A percentile compares a stretch with the other conserved stretches of the same genome.
Evolutionary conservation across 2,329 filamentous ascomycete genomes (phyloP).

Genomic region (Hypoxylon sp.): DNA sequence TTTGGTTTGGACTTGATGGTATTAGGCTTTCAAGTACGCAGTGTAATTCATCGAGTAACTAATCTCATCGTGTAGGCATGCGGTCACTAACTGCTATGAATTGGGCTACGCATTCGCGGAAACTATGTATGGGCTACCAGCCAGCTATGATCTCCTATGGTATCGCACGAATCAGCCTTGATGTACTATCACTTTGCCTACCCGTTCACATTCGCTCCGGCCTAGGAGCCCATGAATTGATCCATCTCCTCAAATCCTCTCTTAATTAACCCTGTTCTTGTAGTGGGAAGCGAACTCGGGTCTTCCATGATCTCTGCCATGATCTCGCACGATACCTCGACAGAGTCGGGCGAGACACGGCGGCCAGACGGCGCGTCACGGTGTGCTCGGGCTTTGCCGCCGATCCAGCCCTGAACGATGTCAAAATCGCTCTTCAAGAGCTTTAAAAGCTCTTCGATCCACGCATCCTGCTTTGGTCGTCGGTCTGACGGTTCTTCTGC

Average conservation of each 20-base stretch:
- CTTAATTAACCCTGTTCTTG: neutral
- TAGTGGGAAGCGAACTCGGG: conserved; percentile 14
- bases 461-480: conserved; percentile 24
- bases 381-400: conserved; percentile 11
- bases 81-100: neutral
- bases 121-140: neutral
- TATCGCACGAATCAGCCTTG: neutral
- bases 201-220: neutral
- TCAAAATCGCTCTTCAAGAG: neutral
- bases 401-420: conserved; percentile 22
- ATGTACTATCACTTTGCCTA: neutral
- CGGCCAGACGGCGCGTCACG: conserved; percentile 13
- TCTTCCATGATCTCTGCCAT: conserved; percentile 35
- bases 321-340: conserved; percentile 35
- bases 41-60: neutral
- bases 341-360: conserved; percentile 22
- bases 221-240: neutral
- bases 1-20: neutral
- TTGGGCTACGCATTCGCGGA: neutral
- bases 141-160: neutral
- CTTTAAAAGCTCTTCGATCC: conserved; percentile 16
- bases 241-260: conserved; percentile 11
- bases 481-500: conserved; percentile 16
- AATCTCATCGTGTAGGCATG: neutral
- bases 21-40: neutral